Conservation (phyloP, 2,329 filamentous ascomycete genomes). For the Lachnellula cervina region DNA sequence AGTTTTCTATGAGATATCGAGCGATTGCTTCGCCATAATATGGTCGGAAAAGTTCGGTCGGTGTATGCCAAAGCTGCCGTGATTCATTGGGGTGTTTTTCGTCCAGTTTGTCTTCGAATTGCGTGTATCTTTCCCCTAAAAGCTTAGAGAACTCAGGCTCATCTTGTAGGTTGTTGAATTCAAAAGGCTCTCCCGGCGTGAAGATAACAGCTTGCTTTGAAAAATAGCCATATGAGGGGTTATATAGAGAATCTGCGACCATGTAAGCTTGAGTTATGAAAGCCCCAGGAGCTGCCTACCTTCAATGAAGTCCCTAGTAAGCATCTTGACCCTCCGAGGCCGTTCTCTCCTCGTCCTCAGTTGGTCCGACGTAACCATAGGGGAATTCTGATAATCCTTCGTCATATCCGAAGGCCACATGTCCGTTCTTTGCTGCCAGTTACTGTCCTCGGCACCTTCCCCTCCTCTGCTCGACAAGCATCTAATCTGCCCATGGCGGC, state of each 20-base stretch:
- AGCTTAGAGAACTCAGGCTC: slow-evolving; percentile 78
- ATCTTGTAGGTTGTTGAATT: slow-evolving; percentile 76
- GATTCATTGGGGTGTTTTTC: slow-evolving; percentile 60
- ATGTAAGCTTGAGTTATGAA: slow-evolving; percentile 13
- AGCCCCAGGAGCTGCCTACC: slow-evolving; percentile 44
- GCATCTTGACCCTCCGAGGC: slow-evolving; percentile 89
- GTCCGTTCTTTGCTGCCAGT: slow-evolving; percentile 82
- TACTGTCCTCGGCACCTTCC: slow-evolving; percentile 48
- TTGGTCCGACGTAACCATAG: slow-evolving; percentile 77
- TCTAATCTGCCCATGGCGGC: slow-evolving; percentile 35
- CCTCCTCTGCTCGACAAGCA: slow-evolving; percentile 19
- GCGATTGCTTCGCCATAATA: slow-evolving; percentile 97
- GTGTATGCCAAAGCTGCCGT: slow-evolving; percentile 95
- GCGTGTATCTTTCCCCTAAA: slow-evolving; percentile 74
- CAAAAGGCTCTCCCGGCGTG: slow-evolving; percentile 82
- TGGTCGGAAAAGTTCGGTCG: slow-evolving; percentile 92
- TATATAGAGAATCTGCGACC: slow-evolving; percentile 78
- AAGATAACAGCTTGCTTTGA: slow-evolving; percentile 97
- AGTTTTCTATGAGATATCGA: slow-evolving; percentile 93
- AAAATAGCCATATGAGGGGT: slow-evolving; percentile 92
- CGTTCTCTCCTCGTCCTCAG: slow-evolving; percentile 68
- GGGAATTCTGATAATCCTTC: slow-evolving; percentile 76
- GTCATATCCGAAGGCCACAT: slow-evolving; percentile 71
- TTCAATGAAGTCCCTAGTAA: slow-evolving; percentile 96
- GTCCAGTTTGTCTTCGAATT: slow-evolving; percentile 88